A percentile compares a stretch with the other conserved stretches of the same genome.
phyloP scores from a whole-genome alignment of 352 stramenopile genomes.

The Halophytophthora polymorphica region DNA sequence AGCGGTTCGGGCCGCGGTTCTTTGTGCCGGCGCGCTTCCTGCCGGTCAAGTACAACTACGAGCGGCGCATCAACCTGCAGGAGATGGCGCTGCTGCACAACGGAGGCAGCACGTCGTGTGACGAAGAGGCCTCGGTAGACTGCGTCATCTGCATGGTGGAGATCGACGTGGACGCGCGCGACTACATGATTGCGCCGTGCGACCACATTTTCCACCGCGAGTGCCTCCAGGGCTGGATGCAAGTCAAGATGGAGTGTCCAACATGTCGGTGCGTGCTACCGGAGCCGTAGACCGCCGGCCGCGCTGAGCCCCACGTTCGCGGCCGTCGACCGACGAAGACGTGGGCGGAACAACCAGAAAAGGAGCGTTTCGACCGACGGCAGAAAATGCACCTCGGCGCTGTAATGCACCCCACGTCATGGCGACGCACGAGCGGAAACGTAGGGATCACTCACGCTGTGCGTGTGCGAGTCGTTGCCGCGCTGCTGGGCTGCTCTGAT shows the following conservation, averaged over 20 bases:
- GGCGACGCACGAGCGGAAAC: no score
- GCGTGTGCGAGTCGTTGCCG: no score
- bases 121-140: constrained; percentile 67
- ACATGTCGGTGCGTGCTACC: constrained; percentile 91
- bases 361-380: constrained; percentile 6
- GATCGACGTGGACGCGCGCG: constrained; percentile 65
- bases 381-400: no score
- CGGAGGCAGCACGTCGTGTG: constrained; percentile 22
- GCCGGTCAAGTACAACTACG: constrained; percentile 97
- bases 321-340: constrained; percentile 15
- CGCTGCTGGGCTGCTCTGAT: no score
- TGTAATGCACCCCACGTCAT: no score
- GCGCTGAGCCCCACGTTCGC: constrained; percentile 17
- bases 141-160: constrained; percentile 89
- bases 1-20: constrained; percentile 91
- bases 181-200: constrained; percentile 97
- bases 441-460: no score
- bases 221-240: constrained; percentile 96
- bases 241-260: constrained; percentile 97
- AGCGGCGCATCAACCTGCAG: constrained; percentile 76
- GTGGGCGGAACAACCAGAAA: constrained; percentile 24
- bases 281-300: constrained; percentile 61
- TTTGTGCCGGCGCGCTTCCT: constrained; percentile 95
- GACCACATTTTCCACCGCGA: constrained; percentile 95
- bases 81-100: constrained; percentile 59